Evolutionary conservation across 768 basidiomycete genomes (phyloP).

Genomic region (Myochromella boudieri): DNA sequence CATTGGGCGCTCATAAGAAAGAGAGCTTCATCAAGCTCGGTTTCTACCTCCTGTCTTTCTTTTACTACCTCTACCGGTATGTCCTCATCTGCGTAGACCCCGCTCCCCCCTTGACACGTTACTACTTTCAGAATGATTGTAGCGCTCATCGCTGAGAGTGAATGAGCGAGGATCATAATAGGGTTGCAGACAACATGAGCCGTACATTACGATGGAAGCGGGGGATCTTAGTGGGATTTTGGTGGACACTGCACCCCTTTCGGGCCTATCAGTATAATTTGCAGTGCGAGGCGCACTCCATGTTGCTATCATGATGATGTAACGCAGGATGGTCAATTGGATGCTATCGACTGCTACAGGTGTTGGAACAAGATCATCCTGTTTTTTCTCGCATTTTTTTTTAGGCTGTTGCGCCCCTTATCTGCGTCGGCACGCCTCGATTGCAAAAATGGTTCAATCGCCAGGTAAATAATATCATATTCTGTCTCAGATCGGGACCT

Average conservation of each 20-base stretch:
- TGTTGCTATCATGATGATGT: conserved; percentile 10
- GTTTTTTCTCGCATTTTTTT: not conserved
- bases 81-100: conserved; percentile 33
- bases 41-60: conserved; percentile 89
- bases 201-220: conserved; percentile 6
- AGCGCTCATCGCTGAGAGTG: conserved; percentile 80
- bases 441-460: too few species aligned
- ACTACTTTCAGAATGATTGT: conserved; percentile 69
- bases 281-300: conserved; percentile 1
- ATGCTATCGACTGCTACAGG: conserved; percentile 13
- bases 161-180: conserved; percentile 32
- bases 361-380: not conserved
- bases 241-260: not conserved
- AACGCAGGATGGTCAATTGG: conserved; percentile 15
- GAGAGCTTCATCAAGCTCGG: conserved; percentile 95
- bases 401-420: too few species aligned
- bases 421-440: too few species aligned
- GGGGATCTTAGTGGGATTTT: conserved; percentile 7
- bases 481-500: too few species aligned
- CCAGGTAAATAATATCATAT: too few species aligned
- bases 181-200: conserved; percentile 2
- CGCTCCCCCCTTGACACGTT: conserved; percentile 7
- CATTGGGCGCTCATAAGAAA: conserved; percentile 90
- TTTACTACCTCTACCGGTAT: conserved; percentile 89
- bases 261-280: conserved; percentile 8